These are phyloP conservation scores for Globisporangium spiculum DNA, from an alignment of 352 stramenopile species.

Conservation along the genomic window DNA sequence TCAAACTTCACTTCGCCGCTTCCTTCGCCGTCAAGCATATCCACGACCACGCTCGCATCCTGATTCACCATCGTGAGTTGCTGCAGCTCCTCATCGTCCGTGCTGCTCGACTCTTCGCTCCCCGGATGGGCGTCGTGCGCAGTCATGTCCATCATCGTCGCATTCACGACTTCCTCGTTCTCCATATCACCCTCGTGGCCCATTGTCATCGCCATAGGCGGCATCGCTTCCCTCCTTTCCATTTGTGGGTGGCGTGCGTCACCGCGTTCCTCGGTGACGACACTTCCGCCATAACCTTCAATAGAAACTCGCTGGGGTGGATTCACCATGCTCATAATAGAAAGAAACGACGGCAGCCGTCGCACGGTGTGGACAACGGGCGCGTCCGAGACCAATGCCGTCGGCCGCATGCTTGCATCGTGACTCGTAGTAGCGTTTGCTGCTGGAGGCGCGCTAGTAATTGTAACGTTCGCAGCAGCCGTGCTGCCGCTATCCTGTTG, in stretches of 20 bases:
- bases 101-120: constrained; percentile 70
- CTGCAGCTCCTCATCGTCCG: constrained; percentile 76
- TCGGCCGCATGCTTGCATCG: neutral
- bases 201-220: neutral
- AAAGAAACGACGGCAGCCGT: constrained; percentile 5
- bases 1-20: constrained; percentile 58
- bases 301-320: neutral
- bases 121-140: constrained; percentile 15
- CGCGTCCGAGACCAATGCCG: neutral
- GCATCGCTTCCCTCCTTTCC: neutral
- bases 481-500: neutral
- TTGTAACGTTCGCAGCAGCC: neutral
- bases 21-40: constrained; percentile 26
- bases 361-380: neutral
- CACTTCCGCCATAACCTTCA: neutral
- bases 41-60: constrained; percentile 28
- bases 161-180: constrained; percentile 19
- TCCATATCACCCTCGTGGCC: constrained; percentile 13
- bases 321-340: neutral
- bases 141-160: constrained; percentile 15
- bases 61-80: constrained; percentile 58
- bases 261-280: neutral
- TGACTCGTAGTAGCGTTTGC: neutral
- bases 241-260: neutral
- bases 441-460: neutral